Conservation (phyloP, 208 protist species). For the Kentomonas sorsogonicus region DNA sequence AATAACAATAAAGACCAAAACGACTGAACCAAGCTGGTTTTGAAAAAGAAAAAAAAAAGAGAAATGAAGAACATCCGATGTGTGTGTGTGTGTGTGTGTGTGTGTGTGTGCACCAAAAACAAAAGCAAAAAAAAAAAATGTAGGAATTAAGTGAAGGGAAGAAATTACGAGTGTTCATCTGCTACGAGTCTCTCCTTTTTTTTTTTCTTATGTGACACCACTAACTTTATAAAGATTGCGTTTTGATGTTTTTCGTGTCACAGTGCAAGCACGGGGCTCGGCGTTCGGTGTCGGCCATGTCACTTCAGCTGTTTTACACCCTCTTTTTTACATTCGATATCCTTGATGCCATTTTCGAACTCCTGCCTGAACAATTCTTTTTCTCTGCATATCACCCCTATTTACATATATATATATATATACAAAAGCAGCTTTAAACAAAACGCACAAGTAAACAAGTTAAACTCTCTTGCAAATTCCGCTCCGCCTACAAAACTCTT, state of each 20-base stretch:
- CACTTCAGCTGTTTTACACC: neutral
- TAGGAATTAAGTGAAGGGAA: neutral
- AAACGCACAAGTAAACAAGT: too few relatives aligned
- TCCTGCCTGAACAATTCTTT: neutral
- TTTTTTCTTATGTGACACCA: neutral
- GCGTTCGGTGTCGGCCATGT: neutral
- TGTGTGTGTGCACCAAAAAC: neutral
- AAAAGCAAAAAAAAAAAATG: neutral
- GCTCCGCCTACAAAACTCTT: too few relatives aligned
- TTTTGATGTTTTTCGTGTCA: slow-evolving; percentile 2
- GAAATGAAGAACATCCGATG: neutral
- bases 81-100: neutral
- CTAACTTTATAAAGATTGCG: slow-evolving; percentile 3
- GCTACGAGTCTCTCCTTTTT: neutral
- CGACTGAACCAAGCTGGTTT: too few relatives aligned
- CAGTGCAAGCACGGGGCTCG: neutral
- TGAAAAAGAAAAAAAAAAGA: too few relatives aligned
- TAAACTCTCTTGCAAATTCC: too few relatives aligned
- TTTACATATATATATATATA: slow-evolving; percentile 1
- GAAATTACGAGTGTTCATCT: neutral
- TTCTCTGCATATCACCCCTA: neutral
- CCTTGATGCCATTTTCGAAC: neutral
- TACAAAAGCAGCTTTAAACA: neutral
- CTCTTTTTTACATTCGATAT: slow-evolving; percentile 4
- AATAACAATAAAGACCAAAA: too few relatives aligned